These are phyloP conservation scores for Heliophila coronopifolia DNA, from an alignment of 441 rosid genomes.

Conservation along the genomic window DNA sequence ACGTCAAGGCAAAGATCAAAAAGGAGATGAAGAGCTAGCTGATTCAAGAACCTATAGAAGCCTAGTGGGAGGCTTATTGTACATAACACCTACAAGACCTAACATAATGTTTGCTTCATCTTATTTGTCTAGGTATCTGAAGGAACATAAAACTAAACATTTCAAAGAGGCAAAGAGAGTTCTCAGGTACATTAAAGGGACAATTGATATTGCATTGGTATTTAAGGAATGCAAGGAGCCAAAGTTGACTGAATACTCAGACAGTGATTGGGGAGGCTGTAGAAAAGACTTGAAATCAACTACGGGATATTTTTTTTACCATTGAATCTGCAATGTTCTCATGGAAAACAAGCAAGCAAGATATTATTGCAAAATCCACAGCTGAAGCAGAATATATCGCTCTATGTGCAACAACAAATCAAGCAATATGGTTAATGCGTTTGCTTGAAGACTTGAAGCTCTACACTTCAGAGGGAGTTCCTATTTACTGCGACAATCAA, in stretches of 20 bases:
- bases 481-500: neutral
- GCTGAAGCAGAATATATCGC: neutral
- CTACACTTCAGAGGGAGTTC: neutral
- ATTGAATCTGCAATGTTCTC: neutral
- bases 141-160: neutral
- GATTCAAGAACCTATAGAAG: neutral
- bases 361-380: neutral
- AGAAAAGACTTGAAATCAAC: neutral
- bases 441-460: neutral
- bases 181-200: neutral
- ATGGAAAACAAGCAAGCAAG: neutral
- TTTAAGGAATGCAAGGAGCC: rapidly evolving
- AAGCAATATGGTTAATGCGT: neutral
- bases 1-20: neutral
- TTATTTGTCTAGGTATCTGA: neutral
- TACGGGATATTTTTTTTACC: neutral
- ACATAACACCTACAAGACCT: neutral
- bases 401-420: neutral
- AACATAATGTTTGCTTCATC: neutral
- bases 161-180: neutral
- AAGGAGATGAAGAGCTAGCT: neutral
- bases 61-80: neutral
- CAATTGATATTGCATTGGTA: neutral
- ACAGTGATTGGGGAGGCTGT: neutral
- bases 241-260: neutral